Conservation (phyloP, 495 filamentous ascomycete genomes). For the Aspergillus wentii region DNA sequence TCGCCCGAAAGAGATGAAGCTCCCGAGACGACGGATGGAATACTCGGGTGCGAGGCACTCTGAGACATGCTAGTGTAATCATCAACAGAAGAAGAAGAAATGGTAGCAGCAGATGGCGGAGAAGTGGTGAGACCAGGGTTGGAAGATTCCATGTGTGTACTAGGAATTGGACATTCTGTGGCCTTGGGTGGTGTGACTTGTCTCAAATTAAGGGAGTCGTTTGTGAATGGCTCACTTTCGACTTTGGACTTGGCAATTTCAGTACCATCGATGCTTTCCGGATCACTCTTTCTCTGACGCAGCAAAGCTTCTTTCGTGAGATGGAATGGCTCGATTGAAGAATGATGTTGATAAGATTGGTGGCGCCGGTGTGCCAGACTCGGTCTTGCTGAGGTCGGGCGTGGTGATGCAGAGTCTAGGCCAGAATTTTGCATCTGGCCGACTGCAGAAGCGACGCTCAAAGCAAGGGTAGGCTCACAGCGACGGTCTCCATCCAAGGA, state of each 20-base stretch:
- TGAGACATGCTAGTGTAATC: constrained; percentile 54
- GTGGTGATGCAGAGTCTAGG: constrained; percentile 14
- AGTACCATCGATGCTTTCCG: too few species aligned
- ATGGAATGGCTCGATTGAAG: constrained; percentile 41
- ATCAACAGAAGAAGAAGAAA: constrained; percentile 46
- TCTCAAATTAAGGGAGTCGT: constrained; percentile 16
- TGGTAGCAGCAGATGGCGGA: constrained; percentile 50
- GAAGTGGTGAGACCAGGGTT: constrained; percentile 44
- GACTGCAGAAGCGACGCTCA: constrained; percentile 58
- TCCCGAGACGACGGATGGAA: constrained; percentile 72
- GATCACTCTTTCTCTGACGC: constrained; percentile 28
- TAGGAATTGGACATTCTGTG: constrained; percentile 29
- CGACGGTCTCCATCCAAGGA: constrained; percentile 56
- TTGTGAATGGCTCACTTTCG: constrained; percentile 22
- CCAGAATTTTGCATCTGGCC: constrained; percentile 53
- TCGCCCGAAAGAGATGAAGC: constrained; percentile 72
- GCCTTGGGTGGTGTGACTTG: constrained; percentile 41
- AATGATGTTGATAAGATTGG: constrained; percentile 34
- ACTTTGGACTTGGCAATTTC: background rate
- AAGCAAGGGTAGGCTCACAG: constrained; percentile 57
- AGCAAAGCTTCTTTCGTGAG: constrained; percentile 37
- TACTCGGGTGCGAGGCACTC: constrained; percentile 68
- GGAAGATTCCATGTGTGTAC: constrained; percentile 43
- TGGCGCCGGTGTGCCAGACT: constrained; percentile 32
- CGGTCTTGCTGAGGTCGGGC: too few species aligned